A percentile compares a stretch with the other conserved stretches of the same genome.
phyloP scores from a whole-genome alignment of 192 early-diverging fungal genomes.

The Pilaira anomala region DNA sequence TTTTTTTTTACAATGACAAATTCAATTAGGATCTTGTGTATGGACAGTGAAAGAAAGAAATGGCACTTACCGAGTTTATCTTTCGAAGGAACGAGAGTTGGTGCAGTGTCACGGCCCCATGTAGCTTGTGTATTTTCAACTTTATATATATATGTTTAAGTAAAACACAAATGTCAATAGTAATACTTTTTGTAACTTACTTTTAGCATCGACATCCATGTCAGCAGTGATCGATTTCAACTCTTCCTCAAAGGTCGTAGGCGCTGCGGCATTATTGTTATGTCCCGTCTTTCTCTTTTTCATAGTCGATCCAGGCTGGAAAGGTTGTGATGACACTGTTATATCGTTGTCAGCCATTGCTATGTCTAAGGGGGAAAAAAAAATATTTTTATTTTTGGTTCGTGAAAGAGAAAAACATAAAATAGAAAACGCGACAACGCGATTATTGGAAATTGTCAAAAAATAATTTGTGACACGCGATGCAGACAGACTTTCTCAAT shows the following conservation, averaged over 20 bases:
- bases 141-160: too few relatives aligned
- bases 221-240: too few relatives aligned
- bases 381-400: too few relatives aligned
- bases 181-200: background rate
- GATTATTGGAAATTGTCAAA: background rate
- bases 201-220: too few relatives aligned
- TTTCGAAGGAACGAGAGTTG: background rate
- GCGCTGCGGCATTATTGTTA: background rate
- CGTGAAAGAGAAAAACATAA: background rate
- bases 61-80: background rate
- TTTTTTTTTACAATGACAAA: background rate
- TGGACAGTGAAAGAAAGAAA: too few relatives aligned
- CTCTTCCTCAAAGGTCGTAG: background rate
- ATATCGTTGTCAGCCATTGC: conserved; percentile 1
- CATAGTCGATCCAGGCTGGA: background rate
- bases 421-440: background rate
- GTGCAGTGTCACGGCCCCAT: background rate
- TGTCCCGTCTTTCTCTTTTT: conserved; percentile 7
- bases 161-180: background rate
- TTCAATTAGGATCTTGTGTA: too few relatives aligned
- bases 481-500: too few relatives aligned
- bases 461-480: too few relatives aligned
- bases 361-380: background rate
- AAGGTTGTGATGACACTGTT: background rate
- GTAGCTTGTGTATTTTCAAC: background rate